phyloP scores from a whole-genome alignment of 2,329 filamentous ascomycete genomes.

The Nemania diffusa region DNA sequence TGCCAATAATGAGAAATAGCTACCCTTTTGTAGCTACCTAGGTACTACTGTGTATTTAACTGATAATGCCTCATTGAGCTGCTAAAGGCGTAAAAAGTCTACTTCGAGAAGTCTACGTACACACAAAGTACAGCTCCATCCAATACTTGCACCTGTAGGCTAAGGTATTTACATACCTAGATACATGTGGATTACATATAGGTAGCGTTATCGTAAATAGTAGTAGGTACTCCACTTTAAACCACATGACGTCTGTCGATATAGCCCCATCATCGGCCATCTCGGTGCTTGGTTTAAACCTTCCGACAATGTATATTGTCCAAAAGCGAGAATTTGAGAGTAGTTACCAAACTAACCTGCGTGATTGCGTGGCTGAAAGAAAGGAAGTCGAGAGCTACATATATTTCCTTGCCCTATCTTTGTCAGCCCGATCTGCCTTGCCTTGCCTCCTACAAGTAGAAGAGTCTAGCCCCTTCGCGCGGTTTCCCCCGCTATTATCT shows the following conservation, averaged over 20 bases:
- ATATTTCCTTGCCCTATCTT: background rate
- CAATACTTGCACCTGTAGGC: no score
- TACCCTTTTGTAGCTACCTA: no score
- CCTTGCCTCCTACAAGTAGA: constrained; percentile 9
- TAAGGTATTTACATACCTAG: no score
- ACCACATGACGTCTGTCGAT: constrained; percentile 37
- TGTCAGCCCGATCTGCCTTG: background rate
- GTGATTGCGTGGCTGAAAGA: background rate
- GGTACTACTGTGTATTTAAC: no score
- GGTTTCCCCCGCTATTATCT: constrained; percentile 44
- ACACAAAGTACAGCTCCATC: no score
- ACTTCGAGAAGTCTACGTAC: no score
- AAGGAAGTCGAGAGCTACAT: background rate
- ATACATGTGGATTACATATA: no score
- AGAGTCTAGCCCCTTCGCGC: constrained; percentile 45
- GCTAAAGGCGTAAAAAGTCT: no score
- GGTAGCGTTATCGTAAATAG: constrained; percentile 29
- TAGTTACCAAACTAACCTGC: background rate
- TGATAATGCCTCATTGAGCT: no score
- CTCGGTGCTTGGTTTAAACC: constrained; percentile 5
- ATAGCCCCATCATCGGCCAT: constrained; percentile 14
- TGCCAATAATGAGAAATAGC: no score
- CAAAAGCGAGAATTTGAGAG: background rate
- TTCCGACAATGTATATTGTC: background rate
- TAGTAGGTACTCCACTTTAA: constrained; percentile 10